Base-by-base conservation (phyloP, 2,329 filamentous ascomycete genomes). In the Pestalotiopsis sp. region DNA sequence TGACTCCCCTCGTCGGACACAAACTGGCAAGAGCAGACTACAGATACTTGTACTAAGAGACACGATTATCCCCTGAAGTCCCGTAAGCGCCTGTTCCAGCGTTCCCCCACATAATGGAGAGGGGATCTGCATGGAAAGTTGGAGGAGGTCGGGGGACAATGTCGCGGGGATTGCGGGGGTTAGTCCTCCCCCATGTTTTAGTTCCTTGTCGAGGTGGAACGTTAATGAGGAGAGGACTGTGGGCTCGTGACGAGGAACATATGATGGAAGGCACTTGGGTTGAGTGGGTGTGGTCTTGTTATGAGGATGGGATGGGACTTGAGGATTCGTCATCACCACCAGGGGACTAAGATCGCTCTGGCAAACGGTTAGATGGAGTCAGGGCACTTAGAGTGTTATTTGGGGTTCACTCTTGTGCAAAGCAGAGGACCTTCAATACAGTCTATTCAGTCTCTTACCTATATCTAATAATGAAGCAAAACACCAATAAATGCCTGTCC, bases 111-210 rank as follows among this genome's bases (percentile, higher is more conserved):
- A 39, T 36, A 62, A 62, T 31, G 59, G 31, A n/a, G 45, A 52
- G 59, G 36, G 31, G 59, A 62, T 62, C 59, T 62, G 31, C 59
- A 62, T 6, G 17, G 36, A 39, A 39, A 62, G 31, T 39, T 62
- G 59, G 59, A 36, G 59, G 27, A 62, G 31, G n/a, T 62, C 59
- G 59, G 59, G 59, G 31, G 17, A 20, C n/a, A 62, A 17, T 62
- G 36, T 62, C 59, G 59, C 59, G 59, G 59, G 59, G 31, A n/a
- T 62, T 62, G 27, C n/a, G 25, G 59, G 59, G 59, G 59, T 36
- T 59, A 17, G 57, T 52, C 45, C 45, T 52, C 45, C 45, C 45
- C 45, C 45, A 52, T 52, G 45, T 52, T 52, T 52, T 23, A 39
- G 38, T 5, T 58, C 62, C 39, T 41, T n/a, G 66, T 69, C 2